Evolutionary conservation across 2,329 filamentous ascomycete genomes (phyloP).

Genomic region (Penicillium janthinellum): DNA sequence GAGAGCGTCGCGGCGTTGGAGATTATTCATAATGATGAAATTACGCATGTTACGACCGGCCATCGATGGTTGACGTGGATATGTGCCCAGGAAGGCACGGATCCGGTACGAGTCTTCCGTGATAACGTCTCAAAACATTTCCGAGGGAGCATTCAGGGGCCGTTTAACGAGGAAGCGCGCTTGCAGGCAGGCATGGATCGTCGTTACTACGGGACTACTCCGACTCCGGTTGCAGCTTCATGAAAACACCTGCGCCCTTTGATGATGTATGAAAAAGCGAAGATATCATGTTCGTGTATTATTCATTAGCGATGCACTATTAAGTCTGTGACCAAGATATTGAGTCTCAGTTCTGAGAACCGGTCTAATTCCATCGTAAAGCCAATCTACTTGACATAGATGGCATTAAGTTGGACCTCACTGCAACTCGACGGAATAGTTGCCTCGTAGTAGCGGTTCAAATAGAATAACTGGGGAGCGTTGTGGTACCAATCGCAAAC

Average conservation of each 20-base stretch:
- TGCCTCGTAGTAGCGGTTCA: constrained; percentile 27
- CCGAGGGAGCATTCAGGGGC: constrained; percentile 46
- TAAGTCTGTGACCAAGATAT: background rate
- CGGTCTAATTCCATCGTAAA: no score
- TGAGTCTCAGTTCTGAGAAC: background rate
- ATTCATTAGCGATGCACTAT: background rate
- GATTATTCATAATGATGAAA: constrained; percentile 53
- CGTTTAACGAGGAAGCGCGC: constrained; percentile 50
- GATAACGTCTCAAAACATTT: constrained; percentile 48
- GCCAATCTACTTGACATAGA: constrained; percentile 26
- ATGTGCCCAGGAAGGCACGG: constrained; percentile 48
- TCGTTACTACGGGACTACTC: constrained; percentile 44
- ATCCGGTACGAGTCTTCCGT: constrained; percentile 50
- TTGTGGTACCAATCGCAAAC: constrained; percentile 47
- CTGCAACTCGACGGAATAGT: constrained; percentile 38
- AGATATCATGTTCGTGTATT: background rate
- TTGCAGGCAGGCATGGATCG: constrained; percentile 49
- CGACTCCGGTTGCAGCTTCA: constrained; percentile 10
- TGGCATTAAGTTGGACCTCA: constrained; percentile 33
- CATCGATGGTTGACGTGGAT: constrained; percentile 53
- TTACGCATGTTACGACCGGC: constrained; percentile 53
- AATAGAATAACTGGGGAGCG: constrained; percentile 44
- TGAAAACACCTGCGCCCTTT: constrained; percentile 7
- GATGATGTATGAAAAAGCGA: constrained; percentile 17
- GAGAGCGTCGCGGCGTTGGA: constrained; percentile 48